Base-by-base conservation (phyloP, 1,284 basidiomycete genomes). In the Fomitopsis pinicola region DNA sequence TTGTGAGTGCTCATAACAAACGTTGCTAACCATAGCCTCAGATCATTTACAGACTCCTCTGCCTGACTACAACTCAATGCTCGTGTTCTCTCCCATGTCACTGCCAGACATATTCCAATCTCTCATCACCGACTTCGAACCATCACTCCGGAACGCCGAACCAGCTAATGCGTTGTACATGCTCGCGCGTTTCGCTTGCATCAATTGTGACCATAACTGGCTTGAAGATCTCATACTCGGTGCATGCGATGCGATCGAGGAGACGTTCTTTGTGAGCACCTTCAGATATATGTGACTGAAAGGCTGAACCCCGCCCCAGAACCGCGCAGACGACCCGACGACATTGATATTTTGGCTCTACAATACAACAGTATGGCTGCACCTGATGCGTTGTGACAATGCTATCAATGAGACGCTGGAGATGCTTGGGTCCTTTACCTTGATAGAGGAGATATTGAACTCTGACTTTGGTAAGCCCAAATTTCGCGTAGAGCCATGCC, bases 341-440 rank as follows among this genome's bases (percentile, higher is more conserved):
- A 87, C 86, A 68, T 83, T 97, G 26, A 85, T 95, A 26, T 98
- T 98, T 75, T 99, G 97, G 97, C 78, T 97, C 45, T 94, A 94
- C 76, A 99, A 99, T 74, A 84, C 87, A 30, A 94, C 92, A 7
- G 76, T 94, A 15, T 91, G 97, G 79, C 81, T 98, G 17, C 94
- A 98, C 77, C 86, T 98, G 59, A 82, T 97, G 72, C 87, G 91
- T 61, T 92, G 91, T 65, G 95, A 98, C 72, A 82, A 83, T 52
- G 82, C 83, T 10, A 85, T 95, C 61, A 85, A 82, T 59, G 83
- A 85, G 62, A 85, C 87, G 2, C 95, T 92, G 68, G 91, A 94
- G 68, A 82, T 89, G 70, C 76, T 95, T 55, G 91, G 90, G 42
- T 86, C 92, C 2, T 91, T 92, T 64, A 86, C 88, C 58, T 78